phyloP scores from a whole-genome alignment of 768 basidiomycete genomes.

The Phaeolepiota aurea region DNA sequence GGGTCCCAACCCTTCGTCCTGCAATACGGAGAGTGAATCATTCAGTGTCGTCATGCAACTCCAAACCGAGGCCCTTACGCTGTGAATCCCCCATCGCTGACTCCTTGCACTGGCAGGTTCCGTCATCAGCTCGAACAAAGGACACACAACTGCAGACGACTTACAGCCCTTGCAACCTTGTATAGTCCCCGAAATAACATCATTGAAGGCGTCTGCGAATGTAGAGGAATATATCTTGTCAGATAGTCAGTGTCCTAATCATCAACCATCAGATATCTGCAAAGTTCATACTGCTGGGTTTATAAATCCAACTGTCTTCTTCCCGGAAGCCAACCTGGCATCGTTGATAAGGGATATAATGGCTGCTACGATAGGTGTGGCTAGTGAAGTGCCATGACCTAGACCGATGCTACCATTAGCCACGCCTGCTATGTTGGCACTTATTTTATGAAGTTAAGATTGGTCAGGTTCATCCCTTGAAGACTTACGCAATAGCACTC shows the following conservation, averaged over 20 bases:
- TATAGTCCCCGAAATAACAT: constrained; percentile 37
- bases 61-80: no score
- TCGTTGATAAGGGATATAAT: constrained; percentile 47
- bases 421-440: constrained; percentile 38
- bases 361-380: constrained; percentile 37
- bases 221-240: constrained; percentile 33
- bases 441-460: constrained; percentile 5
- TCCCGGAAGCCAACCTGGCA: constrained; percentile 31
- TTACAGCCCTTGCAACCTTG: constrained; percentile 38
- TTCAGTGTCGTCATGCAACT: no score
- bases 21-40: no score
- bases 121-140: no score
- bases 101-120: no score
- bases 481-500: constrained; percentile 27
- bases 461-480: background rate
- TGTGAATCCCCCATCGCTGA: no score
- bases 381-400: constrained; percentile 41
- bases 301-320: constrained; percentile 39
- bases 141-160: no score
- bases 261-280: constrained; percentile 9
- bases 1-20: constrained; percentile 29
- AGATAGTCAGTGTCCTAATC: background rate
- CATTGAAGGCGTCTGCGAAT: constrained; percentile 36
- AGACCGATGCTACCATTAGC: constrained; percentile 25
- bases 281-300: constrained; percentile 28